phyloP scores from a whole-genome alignment of 768 basidiomycete genomes.

The Boletus fagicola region DNA sequence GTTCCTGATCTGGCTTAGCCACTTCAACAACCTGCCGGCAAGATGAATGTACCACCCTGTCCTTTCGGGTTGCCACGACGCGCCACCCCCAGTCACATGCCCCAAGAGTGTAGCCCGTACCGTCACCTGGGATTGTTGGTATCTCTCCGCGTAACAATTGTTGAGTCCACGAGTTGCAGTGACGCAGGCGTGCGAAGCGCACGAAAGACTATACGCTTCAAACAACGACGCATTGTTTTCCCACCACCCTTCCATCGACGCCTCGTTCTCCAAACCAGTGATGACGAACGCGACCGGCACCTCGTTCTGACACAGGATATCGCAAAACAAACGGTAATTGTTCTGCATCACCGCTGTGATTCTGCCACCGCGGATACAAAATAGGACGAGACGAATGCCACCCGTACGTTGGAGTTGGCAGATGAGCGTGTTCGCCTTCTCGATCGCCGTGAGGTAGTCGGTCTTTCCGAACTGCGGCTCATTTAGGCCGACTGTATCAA shows the following conservation, averaged over 20 bases:
- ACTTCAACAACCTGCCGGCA: constrained; percentile 20
- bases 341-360: constrained; percentile 30
- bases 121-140: constrained; percentile 32
- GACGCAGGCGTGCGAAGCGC: constrained; percentile 39
- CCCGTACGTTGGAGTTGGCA: constrained; percentile 30
- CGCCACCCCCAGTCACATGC: constrained; percentile 12
- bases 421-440: constrained; percentile 37
- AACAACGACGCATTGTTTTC: constrained; percentile 33
- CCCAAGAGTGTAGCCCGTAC: constrained; percentile 23
- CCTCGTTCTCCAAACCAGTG: constrained; percentile 34
- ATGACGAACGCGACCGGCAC: constrained; percentile 34
- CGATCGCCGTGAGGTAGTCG: constrained; percentile 31
- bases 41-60: constrained; percentile 26
- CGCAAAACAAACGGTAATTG: constrained; percentile 33
- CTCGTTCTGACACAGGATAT: constrained; percentile 31
- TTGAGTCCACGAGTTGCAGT: constrained; percentile 34
- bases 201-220: constrained; percentile 20
- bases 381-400: constrained; percentile 34
- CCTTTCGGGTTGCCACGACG: constrained; percentile 25
- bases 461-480: constrained; percentile 21
- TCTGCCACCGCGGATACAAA: constrained; percentile 35
- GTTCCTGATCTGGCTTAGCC: constrained; percentile 18
- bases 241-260: constrained; percentile 36
- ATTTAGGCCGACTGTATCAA: constrained; percentile 36
- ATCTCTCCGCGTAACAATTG: constrained; percentile 26